Evolutionary conservation across 1,284 basidiomycete species (phyloP).

Genomic region (Cutaneotrichosporon dermatis): DNA sequence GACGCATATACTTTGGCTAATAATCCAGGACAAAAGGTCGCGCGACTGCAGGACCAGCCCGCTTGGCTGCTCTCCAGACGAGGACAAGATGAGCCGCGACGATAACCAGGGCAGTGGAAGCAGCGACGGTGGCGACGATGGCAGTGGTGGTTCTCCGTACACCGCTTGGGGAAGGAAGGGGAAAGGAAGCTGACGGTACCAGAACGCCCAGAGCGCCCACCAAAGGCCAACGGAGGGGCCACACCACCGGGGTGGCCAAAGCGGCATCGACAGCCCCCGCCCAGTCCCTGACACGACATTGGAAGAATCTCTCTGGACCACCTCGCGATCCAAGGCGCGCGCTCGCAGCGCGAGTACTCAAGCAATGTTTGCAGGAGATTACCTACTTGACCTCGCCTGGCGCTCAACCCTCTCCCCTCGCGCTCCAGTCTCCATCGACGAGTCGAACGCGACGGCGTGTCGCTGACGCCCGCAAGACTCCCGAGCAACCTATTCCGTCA

Average conservation of each 20-base stretch:
- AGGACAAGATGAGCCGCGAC: conserved; percentile 33
- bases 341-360: conserved; percentile 95
- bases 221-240: conserved; percentile 29
- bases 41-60: conserved; percentile 33
- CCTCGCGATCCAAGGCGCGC: conserved; percentile 80
- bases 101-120: conserved; percentile 44
- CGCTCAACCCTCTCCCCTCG: conserved; percentile 93
- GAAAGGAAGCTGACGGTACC: neutral
- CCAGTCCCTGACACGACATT: conserved; percentile 43
- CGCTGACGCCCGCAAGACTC: conserved; percentile 37
- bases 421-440: conserved; percentile 51
- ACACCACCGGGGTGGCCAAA: conserved; percentile 23
- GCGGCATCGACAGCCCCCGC: conserved; percentile 23
- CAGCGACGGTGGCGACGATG: conserved; percentile 42
- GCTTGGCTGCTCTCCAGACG: conserved; percentile 46
- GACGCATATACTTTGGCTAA: neutral
- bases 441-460: conserved; percentile 6
- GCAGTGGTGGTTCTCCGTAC: conserved; percentile 11
- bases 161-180: neutral
- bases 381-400: conserved; percentile 94
- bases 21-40: conserved; percentile 59
- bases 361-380: conserved; percentile 98
- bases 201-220: conserved; percentile 10
- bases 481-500: conserved; percentile 29
- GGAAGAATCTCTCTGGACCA: conserved; percentile 64